These are phyloP conservation scores for Babesia ovis DNA, from an alignment of 169 alveolate genomes.

Conservation along the genomic window DNA sequence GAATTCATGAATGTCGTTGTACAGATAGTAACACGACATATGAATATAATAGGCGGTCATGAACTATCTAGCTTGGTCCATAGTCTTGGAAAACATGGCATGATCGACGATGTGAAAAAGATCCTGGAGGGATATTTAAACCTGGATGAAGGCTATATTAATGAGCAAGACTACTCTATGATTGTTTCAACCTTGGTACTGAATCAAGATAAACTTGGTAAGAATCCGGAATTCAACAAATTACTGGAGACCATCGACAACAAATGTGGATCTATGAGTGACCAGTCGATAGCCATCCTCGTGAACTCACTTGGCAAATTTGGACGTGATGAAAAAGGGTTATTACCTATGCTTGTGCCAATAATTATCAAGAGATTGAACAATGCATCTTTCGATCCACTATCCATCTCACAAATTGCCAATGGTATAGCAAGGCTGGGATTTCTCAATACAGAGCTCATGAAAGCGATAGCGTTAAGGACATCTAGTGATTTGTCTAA, in stretches of 20 bases:
- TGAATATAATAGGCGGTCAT: neutral
- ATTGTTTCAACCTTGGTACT: slow-evolving; percentile 22
- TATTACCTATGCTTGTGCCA: slow-evolving; percentile 43
- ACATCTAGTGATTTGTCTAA: neutral
- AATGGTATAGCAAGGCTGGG: slow-evolving; percentile 52
- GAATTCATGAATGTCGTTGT: slow-evolving; percentile 19
- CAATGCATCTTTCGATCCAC: slow-evolving; percentile 33
- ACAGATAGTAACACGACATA: slow-evolving; percentile 21
- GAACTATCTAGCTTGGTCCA: slow-evolving; percentile 6
- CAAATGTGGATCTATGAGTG: slow-evolving; percentile 47
- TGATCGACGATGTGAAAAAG: slow-evolving; percentile 15
- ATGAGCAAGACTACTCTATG: slow-evolving; percentile 64
- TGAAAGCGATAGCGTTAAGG: slow-evolving; percentile 21
- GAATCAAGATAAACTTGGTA: slow-evolving; percentile 24
- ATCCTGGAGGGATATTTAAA: neutral
- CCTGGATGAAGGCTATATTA: neutral
- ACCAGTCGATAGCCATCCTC: slow-evolving; percentile 52
- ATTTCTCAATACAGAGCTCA: slow-evolving; percentile 15
- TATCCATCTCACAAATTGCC: slow-evolving; percentile 57
- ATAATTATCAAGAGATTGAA: slow-evolving; percentile 31
- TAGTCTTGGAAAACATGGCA: slow-evolving; percentile 17
- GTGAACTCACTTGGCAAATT: slow-evolving; percentile 54
- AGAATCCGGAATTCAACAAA: neutral
- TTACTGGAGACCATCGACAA: slow-evolving; percentile 17
- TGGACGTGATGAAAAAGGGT: slow-evolving; percentile 49